Conservation (phyloP, 169 alveolate species). For the Cryptosporidium andersoni region DNA sequence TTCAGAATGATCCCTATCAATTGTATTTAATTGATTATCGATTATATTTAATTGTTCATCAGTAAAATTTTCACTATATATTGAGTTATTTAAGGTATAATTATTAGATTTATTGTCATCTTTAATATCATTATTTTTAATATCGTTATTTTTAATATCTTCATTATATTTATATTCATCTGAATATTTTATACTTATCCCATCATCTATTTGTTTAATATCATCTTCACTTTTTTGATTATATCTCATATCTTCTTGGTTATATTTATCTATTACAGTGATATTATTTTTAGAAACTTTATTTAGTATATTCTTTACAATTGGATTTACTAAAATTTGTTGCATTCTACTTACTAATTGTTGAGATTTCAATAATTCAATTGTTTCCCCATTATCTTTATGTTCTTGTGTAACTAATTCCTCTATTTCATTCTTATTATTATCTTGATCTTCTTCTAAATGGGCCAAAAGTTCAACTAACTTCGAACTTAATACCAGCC, state of each 20-base stretch:
- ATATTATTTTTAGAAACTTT: background rate
- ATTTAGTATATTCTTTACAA: conserved; percentile 24
- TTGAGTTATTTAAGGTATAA: background rate
- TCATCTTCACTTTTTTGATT: background rate
- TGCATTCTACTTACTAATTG: conserved; percentile 8
- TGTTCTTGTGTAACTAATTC: conserved; percentile 1
- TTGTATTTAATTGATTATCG: no score
- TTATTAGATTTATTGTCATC: background rate
- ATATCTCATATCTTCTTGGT: background rate
- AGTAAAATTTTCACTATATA: background rate
- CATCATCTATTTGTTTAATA: background rate
- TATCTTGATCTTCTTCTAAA: conserved; percentile 25
- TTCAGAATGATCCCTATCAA: no score
- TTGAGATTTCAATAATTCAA: no score
- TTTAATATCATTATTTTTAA: background rate
- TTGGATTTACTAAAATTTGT: conserved; percentile 16
- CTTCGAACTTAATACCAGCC: conserved; percentile 37
- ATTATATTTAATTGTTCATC: background rate
- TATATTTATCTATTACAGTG: background rate
- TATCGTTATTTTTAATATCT: background rate
- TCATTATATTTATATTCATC: background rate
- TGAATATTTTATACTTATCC: background rate
- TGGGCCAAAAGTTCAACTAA: conserved; percentile 31
- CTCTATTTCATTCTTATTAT: conserved; percentile 1
- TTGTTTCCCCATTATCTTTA: no score